Evolutionary conservation across 2,329 filamentous ascomycete species (phyloP).

Genomic region (Colletotrichum echinochloae): DNA sequence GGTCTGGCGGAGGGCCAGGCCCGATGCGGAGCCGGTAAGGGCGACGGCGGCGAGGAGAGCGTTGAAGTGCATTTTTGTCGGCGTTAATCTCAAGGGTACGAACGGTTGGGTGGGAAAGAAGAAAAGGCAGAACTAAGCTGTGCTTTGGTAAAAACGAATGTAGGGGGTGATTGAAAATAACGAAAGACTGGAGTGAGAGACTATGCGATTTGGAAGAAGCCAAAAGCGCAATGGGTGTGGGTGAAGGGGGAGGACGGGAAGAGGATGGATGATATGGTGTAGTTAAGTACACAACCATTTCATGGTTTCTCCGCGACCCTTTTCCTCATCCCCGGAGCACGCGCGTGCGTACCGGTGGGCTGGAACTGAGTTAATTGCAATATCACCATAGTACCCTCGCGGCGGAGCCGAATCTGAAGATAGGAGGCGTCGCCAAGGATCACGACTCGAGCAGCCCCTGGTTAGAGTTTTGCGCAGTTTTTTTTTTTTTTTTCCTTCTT

Average conservation of each 20-base stretch:
- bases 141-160: not conserved
- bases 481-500: constrained; percentile 21
- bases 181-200: constrained; percentile 29
- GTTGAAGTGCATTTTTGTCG: constrained; percentile 29
- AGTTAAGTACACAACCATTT: constrained; percentile 23
- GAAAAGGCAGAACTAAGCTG: too few relatives aligned
- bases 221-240: constrained; percentile 2
- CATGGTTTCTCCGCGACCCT: not conserved
- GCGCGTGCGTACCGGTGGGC: constrained; percentile 21
- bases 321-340: not conserved
- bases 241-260: not conserved
- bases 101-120: not conserved
- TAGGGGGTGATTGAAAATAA: not conserved
- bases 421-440: constrained; percentile 31
- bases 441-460: constrained; percentile 29
- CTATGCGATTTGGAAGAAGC: constrained; percentile 20
- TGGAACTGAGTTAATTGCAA: constrained; percentile 21
- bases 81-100: not conserved
- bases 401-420: constrained; percentile 33
- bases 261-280: not conserved
- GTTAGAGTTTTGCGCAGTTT: constrained; percentile 37
- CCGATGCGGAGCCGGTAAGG: constrained; percentile 32
- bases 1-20: constrained; percentile 45
- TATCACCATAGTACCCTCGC: not conserved
- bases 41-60: constrained; percentile 18